Percentiles rank a stretch among this genome's conserved stretches.
These are phyloP conservation scores for Aspergillus sp. DNA, from an alignment of 2,329 filamentous ascomycete species.

Conservation along the genomic window DNA sequence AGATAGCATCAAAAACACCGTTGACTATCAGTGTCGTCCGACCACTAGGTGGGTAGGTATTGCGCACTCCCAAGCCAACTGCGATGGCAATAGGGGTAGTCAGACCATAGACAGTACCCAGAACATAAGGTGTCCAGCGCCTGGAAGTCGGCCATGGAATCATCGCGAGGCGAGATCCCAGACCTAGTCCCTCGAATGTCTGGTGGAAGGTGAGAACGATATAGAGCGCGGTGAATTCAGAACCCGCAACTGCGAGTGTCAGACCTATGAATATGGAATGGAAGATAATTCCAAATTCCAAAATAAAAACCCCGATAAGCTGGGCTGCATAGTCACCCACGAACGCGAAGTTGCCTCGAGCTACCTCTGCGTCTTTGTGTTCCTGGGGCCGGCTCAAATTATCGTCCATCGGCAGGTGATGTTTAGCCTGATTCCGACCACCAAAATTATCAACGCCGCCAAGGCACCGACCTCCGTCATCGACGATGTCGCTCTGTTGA, in stretches of 20 bases:
- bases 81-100: conserved; percentile 85
- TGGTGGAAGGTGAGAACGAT: conserved; percentile 80
- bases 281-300: conserved; percentile 95
- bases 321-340: conserved; percentile 68
- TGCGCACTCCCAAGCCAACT: conserved; percentile 73
- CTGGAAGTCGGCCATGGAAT: conserved; percentile 72
- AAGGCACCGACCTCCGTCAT: conserved; percentile 38
- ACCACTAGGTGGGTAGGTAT: conserved; percentile 61
- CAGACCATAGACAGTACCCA: conserved; percentile 70
- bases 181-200: conserved; percentile 86
- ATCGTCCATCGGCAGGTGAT: conserved; percentile 69
- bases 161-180: conserved; percentile 77
- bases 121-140: conserved; percentile 70
- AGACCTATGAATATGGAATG: conserved; percentile 92
- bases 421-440: conserved; percentile 29
- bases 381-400: conserved; percentile 74
- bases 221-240: conserved; percentile 62
- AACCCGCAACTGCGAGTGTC: conserved; percentile 64
- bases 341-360: conserved; percentile 30
- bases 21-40: conserved; percentile 71
- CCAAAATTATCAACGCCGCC: conserved; percentile 26
- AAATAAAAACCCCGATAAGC: conserved; percentile 82
- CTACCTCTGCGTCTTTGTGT: conserved; percentile 56
- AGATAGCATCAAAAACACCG: conserved; percentile 85
- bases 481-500: conserved; percentile 26